These are phyloP conservation scores for Tylopilus felleus DNA, from an alignment of 768 basidiomycete species.

Conservation along the genomic window DNA sequence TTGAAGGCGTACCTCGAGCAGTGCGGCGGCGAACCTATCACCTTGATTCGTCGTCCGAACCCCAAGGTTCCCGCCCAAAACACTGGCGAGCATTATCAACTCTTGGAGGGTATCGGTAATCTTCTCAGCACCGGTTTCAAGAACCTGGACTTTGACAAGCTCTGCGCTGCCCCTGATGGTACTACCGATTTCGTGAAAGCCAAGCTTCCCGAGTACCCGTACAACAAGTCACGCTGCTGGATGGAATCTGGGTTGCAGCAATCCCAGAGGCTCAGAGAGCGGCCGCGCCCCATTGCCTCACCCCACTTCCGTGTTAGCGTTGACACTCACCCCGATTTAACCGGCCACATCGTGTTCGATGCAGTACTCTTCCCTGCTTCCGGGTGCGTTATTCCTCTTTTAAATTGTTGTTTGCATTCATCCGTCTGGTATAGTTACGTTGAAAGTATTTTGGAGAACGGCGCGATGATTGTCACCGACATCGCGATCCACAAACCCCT, in stretches of 20 bases:
- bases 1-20: slow-evolving; percentile 34
- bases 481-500: slow-evolving; percentile 30
- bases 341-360: slow-evolving; percentile 43
- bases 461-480: slow-evolving; percentile 29
- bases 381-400: slow-evolving; percentile 32
- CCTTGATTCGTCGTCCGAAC: slow-evolving; percentile 32
- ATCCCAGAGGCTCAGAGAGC: slow-evolving; percentile 26
- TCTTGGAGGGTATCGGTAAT: slow-evolving; percentile 32
- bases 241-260: slow-evolving; percentile 22
- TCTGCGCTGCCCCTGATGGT: slow-evolving; percentile 24
- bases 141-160: slow-evolving; percentile 26
- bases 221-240: slow-evolving; percentile 28
- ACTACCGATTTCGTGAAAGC: slow-evolving; percentile 20
- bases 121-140: slow-evolving; percentile 30
- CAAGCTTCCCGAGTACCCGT: slow-evolving; percentile 30
- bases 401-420: not conserved
- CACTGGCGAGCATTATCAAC: slow-evolving; percentile 32
- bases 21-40: slow-evolving; percentile 31
- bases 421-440: slow-evolving; percentile 15
- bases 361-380: slow-evolving; percentile 47
- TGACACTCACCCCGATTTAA: slow-evolving; percentile 35
- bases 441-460: slow-evolving; percentile 33
- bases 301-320: slow-evolving; percentile 34
- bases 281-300: slow-evolving; percentile 36
- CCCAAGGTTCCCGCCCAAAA: slow-evolving; percentile 30